Conservation (phyloP, 2,329 filamentous ascomycete species). For the Pseudocercospora crystallina region DNA sequence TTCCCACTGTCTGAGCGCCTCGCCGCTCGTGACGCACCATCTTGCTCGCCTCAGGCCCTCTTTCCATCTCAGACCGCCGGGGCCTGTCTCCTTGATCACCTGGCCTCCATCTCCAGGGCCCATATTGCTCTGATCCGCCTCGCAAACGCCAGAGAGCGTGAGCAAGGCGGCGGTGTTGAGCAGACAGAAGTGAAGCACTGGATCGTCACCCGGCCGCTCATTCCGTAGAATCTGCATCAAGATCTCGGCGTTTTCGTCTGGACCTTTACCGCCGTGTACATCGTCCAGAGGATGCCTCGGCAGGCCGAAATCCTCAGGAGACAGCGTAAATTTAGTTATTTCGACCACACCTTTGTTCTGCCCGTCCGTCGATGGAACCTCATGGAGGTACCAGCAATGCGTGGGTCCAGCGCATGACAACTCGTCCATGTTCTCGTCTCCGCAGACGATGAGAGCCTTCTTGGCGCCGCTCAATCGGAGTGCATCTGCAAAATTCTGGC, state of each 20-base stretch:
- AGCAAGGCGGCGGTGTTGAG: constrained; percentile 90
- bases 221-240: constrained; percentile 73
- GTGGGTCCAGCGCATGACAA: constrained; percentile 87
- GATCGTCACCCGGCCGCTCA: constrained; percentile 71
- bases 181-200: constrained; percentile 88
- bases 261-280: constrained; percentile 82
- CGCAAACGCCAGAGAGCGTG: constrained; percentile 81
- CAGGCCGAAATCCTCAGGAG: constrained; percentile 85
- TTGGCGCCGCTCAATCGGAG: constrained; percentile 59
- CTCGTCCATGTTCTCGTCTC: constrained; percentile 92
- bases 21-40: constrained; percentile 84
- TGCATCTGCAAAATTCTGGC: constrained; percentile 13
- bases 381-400: constrained; percentile 71
- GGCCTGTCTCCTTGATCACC: constrained; percentile 78
- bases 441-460: constrained; percentile 90
- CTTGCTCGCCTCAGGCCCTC: constrained; percentile 84
- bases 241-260: constrained; percentile 83
- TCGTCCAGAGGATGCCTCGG: constrained; percentile 68
- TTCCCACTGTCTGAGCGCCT: constrained; percentile 79
- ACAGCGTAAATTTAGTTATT: constrained; percentile 74
- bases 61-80: constrained; percentile 88
- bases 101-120: constrained; percentile 75
- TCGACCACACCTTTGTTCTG: constrained; percentile 50
- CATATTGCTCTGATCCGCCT: constrained; percentile 77
- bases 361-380: constrained; percentile 38